Percentiles rank a stretch among this genome's conserved stretches.
phyloP scores from a whole-genome alignment of 306 rosid species.

The Pyrus pyrifolia region DNA sequence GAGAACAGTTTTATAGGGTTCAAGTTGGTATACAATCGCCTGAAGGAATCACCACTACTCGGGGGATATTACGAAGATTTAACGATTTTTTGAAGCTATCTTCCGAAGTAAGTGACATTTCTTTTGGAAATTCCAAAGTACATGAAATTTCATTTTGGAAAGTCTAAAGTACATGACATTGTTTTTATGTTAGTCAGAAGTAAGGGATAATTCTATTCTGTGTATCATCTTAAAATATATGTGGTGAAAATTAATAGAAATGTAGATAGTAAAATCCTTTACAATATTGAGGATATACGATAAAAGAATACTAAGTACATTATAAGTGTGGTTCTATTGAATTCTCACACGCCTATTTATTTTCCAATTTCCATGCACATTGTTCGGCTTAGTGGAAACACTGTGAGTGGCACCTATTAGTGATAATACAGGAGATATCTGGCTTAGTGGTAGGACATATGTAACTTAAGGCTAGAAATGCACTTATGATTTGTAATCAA shows the following conservation, averaged over 20 bases:
- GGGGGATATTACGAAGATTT: slow-evolving; percentile 68
- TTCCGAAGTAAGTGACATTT: slow-evolving; percentile 48
- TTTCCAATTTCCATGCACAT: not conserved
- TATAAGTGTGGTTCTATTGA: not conserved
- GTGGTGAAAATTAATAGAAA: not conserved
- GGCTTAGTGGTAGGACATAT: not conserved
- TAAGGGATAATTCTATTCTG: not conserved
- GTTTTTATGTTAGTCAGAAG: not conserved
- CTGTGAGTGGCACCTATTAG: not conserved
- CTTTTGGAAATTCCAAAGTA: not conserved
- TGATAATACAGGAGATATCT: not conserved
- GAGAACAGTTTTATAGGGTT: slow-evolving; percentile 71
- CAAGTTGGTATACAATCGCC: slow-evolving; percentile 85
- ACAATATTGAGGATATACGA: not conserved
- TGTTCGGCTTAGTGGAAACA: too few relatives aligned
- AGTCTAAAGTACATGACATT: too few relatives aligned
- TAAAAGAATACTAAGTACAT: not conserved
- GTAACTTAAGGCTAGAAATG: not conserved
- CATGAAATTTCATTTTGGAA: too few relatives aligned
- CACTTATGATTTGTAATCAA: not conserved
- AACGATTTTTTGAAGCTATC: slow-evolving; percentile 60
- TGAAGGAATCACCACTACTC: slow-evolving; percentile 58
- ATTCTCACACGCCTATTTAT: not conserved
- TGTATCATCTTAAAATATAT: not conserved
- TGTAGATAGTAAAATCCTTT: not conserved